Evolutionary conservation across 1,284 basidiomycete genomes (phyloP).

Genomic region (Papiliotrema fonsecae): DNA sequence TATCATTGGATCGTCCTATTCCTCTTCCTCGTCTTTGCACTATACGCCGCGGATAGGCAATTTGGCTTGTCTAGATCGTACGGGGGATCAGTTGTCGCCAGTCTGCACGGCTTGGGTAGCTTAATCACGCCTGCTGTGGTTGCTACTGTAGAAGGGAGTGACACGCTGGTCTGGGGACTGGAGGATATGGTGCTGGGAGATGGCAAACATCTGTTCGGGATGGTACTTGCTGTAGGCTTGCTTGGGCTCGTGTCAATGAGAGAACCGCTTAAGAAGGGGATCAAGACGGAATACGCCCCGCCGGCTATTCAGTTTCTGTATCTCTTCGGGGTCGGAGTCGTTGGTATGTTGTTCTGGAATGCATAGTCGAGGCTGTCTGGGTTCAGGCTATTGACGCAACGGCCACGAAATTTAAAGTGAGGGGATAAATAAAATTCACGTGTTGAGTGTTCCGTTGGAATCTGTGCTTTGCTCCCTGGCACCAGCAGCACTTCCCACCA

Average conservation of each 20-base stretch:
- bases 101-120: constrained; percentile 2
- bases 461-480: too few species aligned
- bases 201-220: constrained; percentile 17
- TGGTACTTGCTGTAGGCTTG: constrained; percentile 13
- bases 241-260: constrained; percentile 3
- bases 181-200: constrained; percentile 30
- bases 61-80: constrained; percentile 16
- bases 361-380: too few species aligned
- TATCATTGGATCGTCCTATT: constrained; percentile 19
- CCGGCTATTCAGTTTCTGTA: constrained; percentile 9
- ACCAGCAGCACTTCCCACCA: too few species aligned
- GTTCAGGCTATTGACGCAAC: too few species aligned
- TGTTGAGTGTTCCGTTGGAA: too few species aligned
- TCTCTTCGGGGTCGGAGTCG: constrained; percentile 8
- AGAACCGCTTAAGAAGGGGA: background rate
- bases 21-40: constrained; percentile 10
- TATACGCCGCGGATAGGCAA: constrained; percentile 12
- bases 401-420: too few species aligned
- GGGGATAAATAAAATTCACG: too few species aligned
- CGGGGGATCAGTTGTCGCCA: constrained; percentile 5
- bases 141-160: constrained; percentile 12
- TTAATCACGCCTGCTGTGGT: constrained; percentile 14
- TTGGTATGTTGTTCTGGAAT: constrained; percentile 20
- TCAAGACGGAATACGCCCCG: constrained; percentile 13
- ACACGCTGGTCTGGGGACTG: constrained; percentile 14